A percentile compares a stretch with the other conserved stretches of the same genome.
These are phyloP conservation scores for Eucalyptus pauciflora DNA, from an alignment of 345 rosid species.

Conservation along the genomic window DNA sequence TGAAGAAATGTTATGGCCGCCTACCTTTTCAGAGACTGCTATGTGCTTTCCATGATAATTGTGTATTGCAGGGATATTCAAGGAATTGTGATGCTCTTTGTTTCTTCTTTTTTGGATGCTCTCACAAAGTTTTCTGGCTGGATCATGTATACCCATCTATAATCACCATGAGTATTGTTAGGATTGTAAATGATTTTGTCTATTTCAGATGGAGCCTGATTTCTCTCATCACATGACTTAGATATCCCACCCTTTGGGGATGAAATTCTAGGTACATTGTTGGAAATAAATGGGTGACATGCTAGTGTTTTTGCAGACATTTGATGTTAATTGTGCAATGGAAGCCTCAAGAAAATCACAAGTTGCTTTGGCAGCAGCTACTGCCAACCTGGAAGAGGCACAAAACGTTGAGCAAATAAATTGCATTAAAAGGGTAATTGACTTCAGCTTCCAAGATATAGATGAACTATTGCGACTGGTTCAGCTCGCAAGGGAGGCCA, in stretches of 20 bases:
- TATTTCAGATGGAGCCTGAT: not conserved
- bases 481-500: slow-evolving; percentile 45
- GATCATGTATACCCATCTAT: not conserved
- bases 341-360: slow-evolving; percentile 70
- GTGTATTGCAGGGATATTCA: not conserved
- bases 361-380: slow-evolving; percentile 34
- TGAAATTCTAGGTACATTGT: not conserved
- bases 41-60: not conserved
- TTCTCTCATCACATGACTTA: not conserved
- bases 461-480: slow-evolving; percentile 44
- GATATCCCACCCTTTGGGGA: not conserved
- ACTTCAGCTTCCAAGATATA: slow-evolving; percentile 73
- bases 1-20: not conserved
- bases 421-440: slow-evolving; percentile 43
- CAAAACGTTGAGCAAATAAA: slow-evolving; percentile 23
- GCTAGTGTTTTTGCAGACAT: slow-evolving; percentile 44
- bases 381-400: slow-evolving; percentile 19
- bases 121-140: not conserved
- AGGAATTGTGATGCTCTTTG: not conserved
- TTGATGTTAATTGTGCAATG: slow-evolving; percentile 47
- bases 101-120: not conserved
- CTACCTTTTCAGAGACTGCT: not conserved
- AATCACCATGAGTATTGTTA: not conserved
- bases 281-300: not conserved
- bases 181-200: not conserved